Percentiles rank a stretch among this genome's conserved stretches.
Evolutionary conservation across 371 early-diverging fungal genomes (phyloP).

Genomic region (Mucor mucedo): DNA sequence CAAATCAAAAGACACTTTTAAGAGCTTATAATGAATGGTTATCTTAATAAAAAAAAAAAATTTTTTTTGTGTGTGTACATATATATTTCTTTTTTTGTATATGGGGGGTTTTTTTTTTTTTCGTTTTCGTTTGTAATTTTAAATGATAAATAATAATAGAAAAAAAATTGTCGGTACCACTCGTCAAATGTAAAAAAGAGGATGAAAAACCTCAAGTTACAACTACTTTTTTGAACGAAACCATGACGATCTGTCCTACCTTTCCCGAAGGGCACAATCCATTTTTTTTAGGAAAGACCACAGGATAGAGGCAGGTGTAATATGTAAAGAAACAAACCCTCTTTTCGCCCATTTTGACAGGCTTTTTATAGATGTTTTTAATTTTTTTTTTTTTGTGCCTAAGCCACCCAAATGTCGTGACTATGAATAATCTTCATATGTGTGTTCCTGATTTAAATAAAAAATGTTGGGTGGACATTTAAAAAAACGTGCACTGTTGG

Average conservation of each 20-base stretch:
- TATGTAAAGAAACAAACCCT: slow-evolving; percentile 17
- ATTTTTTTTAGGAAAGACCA: slow-evolving; percentile 30
- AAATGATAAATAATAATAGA: neutral
- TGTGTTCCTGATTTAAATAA: neutral
- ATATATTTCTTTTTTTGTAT: neutral
- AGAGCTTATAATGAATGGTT: slow-evolving; percentile 63
- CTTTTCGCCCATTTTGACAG: slow-evolving; percentile 1
- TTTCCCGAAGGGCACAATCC: slow-evolving; percentile 41
- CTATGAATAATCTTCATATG: no score
- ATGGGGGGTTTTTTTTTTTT: slow-evolving; percentile 17
- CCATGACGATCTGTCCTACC: slow-evolving; percentile 28
- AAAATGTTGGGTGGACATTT: neutral
- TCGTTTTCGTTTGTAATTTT: slow-evolving; percentile 5
- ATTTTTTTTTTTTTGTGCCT: neutral
- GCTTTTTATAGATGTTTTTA: slow-evolving; percentile 15
- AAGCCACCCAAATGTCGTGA: slow-evolving; percentile 1
- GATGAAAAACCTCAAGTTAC: neutral
- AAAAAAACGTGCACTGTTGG: neutral
- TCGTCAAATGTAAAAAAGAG: neutral
- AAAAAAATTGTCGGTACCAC: slow-evolving; percentile 9
- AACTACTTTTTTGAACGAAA: slow-evolving; percentile 5
- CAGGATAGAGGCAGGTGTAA: slow-evolving; percentile 38
- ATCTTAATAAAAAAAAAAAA: slow-evolving; percentile 10
- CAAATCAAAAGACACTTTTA: slow-evolving; percentile 61
- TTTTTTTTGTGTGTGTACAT: neutral